phyloP scores from a whole-genome alignment of 2,329 filamentous ascomycete genomes.

The Pseudogymnoascus sp. region DNA sequence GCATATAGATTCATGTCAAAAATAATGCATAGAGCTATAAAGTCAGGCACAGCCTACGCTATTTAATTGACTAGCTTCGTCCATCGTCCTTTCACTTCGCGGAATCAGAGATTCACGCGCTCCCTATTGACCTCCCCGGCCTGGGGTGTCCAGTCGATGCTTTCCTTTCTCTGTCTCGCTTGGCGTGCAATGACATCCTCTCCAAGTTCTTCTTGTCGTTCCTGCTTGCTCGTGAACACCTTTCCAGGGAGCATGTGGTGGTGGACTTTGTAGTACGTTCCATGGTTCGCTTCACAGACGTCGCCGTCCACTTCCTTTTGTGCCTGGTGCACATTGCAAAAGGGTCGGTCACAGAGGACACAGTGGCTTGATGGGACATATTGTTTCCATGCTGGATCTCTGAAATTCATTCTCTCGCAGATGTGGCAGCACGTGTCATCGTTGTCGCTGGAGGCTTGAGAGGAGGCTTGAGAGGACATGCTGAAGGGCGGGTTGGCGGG shows the following conservation, averaged over 20 bases:
- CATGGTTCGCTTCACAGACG: conserved; percentile 3
- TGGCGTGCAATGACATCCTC: not conserved
- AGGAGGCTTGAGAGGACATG: not conserved
- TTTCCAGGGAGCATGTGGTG: not conserved
- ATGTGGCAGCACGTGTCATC: conserved; percentile 6
- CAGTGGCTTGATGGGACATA: conserved; percentile 5
- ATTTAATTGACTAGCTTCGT: not conserved
- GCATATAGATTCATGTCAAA: not conserved
- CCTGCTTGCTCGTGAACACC: conserved; percentile 6
- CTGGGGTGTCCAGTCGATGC: not conserved
- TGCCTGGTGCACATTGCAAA: not conserved
- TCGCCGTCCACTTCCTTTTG: not conserved
- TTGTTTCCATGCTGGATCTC: not conserved
- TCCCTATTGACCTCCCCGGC: not conserved
- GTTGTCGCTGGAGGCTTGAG: not conserved
- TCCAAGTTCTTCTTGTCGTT: not conserved
- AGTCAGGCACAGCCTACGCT: not conserved
- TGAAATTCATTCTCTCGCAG: conserved; percentile 4
- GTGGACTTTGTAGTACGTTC: not conserved
- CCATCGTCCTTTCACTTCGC: not conserved
- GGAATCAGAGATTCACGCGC: not conserved
- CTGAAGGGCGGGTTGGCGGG: not conserved
- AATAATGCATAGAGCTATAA: conserved; percentile 2
- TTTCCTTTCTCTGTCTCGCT: not conserved
- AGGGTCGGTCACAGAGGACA: not conserved